Conservation (phyloP, 75 land plant species). For the Cunninghamia lanceolata region DNA sequence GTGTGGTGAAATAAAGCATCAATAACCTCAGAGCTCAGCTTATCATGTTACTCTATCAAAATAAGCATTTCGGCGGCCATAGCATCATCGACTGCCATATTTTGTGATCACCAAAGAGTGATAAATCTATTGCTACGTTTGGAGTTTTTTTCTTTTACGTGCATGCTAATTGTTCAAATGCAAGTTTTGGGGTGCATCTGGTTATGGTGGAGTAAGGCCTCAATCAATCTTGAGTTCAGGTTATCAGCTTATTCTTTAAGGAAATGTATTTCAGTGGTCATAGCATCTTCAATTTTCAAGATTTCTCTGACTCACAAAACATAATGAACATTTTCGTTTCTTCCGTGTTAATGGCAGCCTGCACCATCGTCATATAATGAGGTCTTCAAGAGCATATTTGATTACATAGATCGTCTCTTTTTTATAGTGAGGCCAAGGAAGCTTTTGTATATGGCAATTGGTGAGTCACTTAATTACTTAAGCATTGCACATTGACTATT, state of each 20-base stretch:
- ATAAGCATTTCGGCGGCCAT: not conserved
- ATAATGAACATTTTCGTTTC: constrained; percentile 2
- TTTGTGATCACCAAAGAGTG: not conserved
- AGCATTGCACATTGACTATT: not conserved
- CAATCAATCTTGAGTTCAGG: not conserved
- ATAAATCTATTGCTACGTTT: not conserved
- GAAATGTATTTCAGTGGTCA: not conserved
- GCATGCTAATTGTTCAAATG: not conserved
- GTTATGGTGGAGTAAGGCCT: not conserved
- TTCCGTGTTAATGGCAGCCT: constrained; percentile 25
- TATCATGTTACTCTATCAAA: not conserved
- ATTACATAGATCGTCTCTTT: constrained; percentile 72
- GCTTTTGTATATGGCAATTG: constrained; percentile 86
- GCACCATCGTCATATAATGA: constrained; percentile 60
- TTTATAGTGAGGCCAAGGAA: constrained; percentile 73
- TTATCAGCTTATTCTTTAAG: not conserved
- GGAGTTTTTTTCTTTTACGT: not conserved
- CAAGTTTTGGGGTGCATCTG: not conserved
- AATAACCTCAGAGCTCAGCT: not conserved
- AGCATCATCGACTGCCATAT: not conserved
- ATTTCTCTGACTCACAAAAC: not conserved
- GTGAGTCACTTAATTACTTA: constrained; percentile 20
- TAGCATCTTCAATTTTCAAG: not conserved
- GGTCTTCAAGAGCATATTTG: constrained; percentile 57
- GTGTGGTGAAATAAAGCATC: not conserved